Percentiles rank a stretch among this genome's conserved stretches.
Evolutionary conservation across 495 filamentous ascomycete genomes (phyloP).

Genomic region (Hypoxylon perforatum): DNA sequence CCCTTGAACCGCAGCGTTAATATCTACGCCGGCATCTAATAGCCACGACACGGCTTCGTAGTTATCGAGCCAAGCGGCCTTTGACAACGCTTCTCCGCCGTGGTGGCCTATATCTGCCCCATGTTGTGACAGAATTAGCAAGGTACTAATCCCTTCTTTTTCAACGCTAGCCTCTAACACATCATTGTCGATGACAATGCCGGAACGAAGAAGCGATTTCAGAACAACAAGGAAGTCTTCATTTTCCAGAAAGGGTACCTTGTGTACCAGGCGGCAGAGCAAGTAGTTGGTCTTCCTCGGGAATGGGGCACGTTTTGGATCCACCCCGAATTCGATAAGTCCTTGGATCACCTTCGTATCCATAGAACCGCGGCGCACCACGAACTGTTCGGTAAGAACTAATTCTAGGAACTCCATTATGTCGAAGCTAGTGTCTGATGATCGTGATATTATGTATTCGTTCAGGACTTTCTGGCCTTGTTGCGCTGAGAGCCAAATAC

Average conservation of each 20-base stretch:
- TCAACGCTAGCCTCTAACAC: slow-evolving; percentile 12
- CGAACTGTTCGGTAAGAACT: slow-evolving; percentile 31
- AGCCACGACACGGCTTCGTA: slow-evolving; percentile 32
- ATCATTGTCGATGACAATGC: slow-evolving; percentile 1
- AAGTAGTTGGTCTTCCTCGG: slow-evolving; percentile 1
- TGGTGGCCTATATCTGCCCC: slow-evolving; percentile 6
- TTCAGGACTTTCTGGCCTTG: slow-evolving; percentile 12
- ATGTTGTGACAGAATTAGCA: slow-evolving; percentile 1
- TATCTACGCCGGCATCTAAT: slow-evolving; percentile 27
- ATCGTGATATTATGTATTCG: slow-evolving; percentile 23
- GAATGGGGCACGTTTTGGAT: slow-evolving; percentile 16
- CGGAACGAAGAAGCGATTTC: slow-evolving; percentile 3
- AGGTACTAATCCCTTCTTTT: background rate
- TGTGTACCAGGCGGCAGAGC: slow-evolving; percentile 1
- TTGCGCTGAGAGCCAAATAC: slow-evolving; percentile 25
- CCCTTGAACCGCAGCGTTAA: slow-evolving; percentile 17
- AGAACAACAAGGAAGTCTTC: background rate
- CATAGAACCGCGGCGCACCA: background rate
- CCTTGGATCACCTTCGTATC: slow-evolving; percentile 15
- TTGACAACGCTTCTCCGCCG: slow-evolving; percentile 21
- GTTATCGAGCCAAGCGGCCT: slow-evolving; percentile 25
- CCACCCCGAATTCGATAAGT: slow-evolving; percentile 29
- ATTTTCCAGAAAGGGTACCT: background rate
- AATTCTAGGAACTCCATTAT: slow-evolving; percentile 25
- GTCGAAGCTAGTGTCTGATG: background rate